A percentile compares a stretch with the other conserved stretches of the same genome.
Evolutionary conservation across 805 yeast genomes (phyloP).

Genomic region (Zygosaccharomyces siamensis): DNA sequence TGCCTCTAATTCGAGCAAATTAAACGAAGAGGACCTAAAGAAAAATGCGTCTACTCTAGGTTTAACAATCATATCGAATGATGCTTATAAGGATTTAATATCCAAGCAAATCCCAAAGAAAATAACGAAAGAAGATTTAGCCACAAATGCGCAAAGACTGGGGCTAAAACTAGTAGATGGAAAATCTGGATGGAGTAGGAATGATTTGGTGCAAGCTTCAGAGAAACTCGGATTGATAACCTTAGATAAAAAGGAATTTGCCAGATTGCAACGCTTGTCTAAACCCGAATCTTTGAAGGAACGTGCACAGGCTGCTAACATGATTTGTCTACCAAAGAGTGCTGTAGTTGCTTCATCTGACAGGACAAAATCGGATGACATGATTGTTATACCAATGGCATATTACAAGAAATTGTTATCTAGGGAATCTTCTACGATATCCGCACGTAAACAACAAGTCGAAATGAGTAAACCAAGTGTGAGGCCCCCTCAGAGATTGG

Average conservation of each 20-base stretch:
- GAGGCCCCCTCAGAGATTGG: slow-evolving; percentile 42
- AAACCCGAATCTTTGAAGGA: slow-evolving; percentile 31
- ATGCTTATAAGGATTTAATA: neutral
- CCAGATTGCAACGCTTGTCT: slow-evolving; percentile 3
- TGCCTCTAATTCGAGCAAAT: neutral
- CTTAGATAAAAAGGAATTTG: slow-evolving; percentile 15
- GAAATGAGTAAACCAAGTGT: slow-evolving; percentile 41
- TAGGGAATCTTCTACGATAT: slow-evolving; percentile 29
- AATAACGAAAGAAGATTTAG: slow-evolving; percentile 8
- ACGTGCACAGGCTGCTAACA: slow-evolving; percentile 44
- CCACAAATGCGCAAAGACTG: neutral
- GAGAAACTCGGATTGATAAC: slow-evolving; percentile 16
- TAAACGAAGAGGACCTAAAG: neutral
- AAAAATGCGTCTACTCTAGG: neutral
- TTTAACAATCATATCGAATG: neutral
- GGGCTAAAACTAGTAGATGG: slow-evolving; percentile 1
- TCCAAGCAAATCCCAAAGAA: neutral
- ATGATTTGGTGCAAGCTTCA: neutral
- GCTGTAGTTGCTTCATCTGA: slow-evolving; percentile 61
- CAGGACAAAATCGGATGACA: slow-evolving; percentile 49
- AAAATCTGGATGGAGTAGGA: neutral
- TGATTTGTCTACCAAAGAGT: slow-evolving; percentile 53
- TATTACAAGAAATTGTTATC: slow-evolving; percentile 57
- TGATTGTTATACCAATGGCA: slow-evolving; percentile 58
- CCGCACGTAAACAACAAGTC: slow-evolving; percentile 10